Base-by-base conservation (phyloP, 371 early-diverging fungal species). In the Lichtheimia ramosa region DNA sequence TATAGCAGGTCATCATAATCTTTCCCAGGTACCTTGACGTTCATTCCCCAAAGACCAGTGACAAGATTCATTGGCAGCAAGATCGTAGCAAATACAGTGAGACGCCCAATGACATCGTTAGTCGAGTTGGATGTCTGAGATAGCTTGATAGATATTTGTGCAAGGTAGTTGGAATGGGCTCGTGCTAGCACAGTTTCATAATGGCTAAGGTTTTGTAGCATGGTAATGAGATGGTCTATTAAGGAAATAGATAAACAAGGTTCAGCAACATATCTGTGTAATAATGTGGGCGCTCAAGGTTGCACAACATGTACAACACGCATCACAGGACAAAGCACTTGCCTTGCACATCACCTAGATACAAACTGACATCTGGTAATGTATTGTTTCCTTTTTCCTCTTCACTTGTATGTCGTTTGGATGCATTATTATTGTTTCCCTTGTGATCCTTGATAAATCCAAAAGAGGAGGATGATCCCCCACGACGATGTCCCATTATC, bases 61-160 rank as follows among this genome's bases (percentile, higher is more conserved):
- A 96, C 80, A 43, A 98, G 78, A 63, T 95, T 96, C 75, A 98
- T 83, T 23, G 97, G 98, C 20, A 98, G 77, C 12, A 97, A 72
- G 13, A 98, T 86, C 48, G 89, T 86, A 1, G 96, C 97, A 65
- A 96, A 75, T 34, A 93, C 90, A 20, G 97, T 96, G 69, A 98
- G 83, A 34, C 88, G 86, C 43, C 92, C 90, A 21, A 96, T 92
- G 1, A 94, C 93, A 54, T 90, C 89, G 66, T 94, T 94, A 8
- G 95, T 94, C 23, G 87, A 68, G 72, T 95, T 94, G 23, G 92
- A 91, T 3, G 94, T 85, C 64, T 93, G 90, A 4, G 96, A 96
- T 66, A 97, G 84, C 65, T 96, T 96, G 28, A 98, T 96, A 13
- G 89, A 89, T 40, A 97, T 96, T 63, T 94, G 93, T 1, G 96